phyloP scores from a whole-genome alignment of 805 yeast genomes.

The Lachancea nothofagi region DNA sequence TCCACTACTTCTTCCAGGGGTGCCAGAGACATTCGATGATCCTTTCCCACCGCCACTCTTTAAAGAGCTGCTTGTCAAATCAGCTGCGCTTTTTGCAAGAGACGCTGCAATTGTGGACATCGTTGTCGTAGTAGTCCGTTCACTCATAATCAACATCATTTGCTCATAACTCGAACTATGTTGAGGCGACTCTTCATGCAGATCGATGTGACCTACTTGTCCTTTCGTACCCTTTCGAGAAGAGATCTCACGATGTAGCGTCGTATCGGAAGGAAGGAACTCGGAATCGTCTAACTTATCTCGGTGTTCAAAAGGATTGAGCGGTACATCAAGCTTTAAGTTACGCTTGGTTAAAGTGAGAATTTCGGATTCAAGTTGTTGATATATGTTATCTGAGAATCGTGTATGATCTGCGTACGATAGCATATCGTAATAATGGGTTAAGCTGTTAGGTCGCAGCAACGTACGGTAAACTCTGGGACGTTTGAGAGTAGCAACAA shows the following conservation, averaged over 20 bases:
- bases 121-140: conserved; percentile 37
- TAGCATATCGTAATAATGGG: conserved; percentile 79
- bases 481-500: conserved; percentile 31
- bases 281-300: conserved; percentile 27
- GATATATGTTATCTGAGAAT: conserved; percentile 72
- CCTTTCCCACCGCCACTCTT: conserved; percentile 11
- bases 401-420: conserved; percentile 77
- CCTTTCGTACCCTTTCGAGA: conserved; percentile 35
- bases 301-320: conserved; percentile 56
- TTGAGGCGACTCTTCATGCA: conserved; percentile 68
- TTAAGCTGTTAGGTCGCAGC: conserved; percentile 71
- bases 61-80: conserved; percentile 14
- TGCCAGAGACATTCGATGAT: conserved; percentile 13
- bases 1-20: conserved; percentile 27
- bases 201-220: conserved; percentile 40
- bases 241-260: conserved; percentile 39
- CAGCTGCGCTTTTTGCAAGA: conserved; percentile 27
- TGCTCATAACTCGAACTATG: conserved; percentile 85
- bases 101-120: conserved; percentile 38
- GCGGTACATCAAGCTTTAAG: conserved; percentile 64
- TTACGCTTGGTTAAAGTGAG: conserved; percentile 73
- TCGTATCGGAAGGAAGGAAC: conserved; percentile 42
- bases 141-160: conserved; percentile 68
- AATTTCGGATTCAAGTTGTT: conserved; percentile 85
- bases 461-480: conserved; percentile 76